Percentiles rank a stretch among this genome's conserved stretches.
Conservation (phyloP, 1,284 basidiomycete genomes). For the Calocybe gambosa region DNA sequence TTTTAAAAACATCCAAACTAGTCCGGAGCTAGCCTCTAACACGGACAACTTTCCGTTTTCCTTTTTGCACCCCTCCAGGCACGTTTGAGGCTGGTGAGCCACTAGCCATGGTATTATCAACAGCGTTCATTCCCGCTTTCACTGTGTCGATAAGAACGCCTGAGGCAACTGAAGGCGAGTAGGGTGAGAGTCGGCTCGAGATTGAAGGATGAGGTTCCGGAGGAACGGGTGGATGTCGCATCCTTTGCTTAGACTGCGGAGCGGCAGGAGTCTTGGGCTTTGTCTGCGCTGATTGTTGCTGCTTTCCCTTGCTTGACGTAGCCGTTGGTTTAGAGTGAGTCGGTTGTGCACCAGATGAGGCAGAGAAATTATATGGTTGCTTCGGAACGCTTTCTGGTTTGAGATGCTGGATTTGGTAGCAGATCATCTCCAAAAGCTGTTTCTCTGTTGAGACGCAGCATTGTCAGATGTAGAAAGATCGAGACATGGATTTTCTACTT, state of each 20-base stretch:
- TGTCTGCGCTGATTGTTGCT: slow-evolving; percentile 22
- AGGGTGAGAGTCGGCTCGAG: slow-evolving; percentile 34
- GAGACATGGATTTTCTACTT: slow-evolving; percentile 27
- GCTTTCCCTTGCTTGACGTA: slow-evolving; percentile 31
- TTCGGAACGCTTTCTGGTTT: slow-evolving; percentile 70
- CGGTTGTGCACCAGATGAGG: slow-evolving; percentile 18
- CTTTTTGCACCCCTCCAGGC: slow-evolving; percentile 49
- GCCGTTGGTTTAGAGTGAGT: slow-evolving; percentile 14
- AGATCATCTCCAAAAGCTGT: slow-evolving; percentile 73
- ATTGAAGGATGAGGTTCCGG: slow-evolving; percentile 35
- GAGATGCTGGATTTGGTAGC: slow-evolving; percentile 65
- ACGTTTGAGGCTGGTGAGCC: slow-evolving; percentile 28
- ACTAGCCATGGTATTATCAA: slow-evolving; percentile 38
- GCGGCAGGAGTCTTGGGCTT: slow-evolving; percentile 33
- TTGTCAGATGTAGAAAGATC: neutral
- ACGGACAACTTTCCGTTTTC: slow-evolving; percentile 74
- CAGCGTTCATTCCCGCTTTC: slow-evolving; percentile 72
- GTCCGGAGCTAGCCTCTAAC: slow-evolving; percentile 50
- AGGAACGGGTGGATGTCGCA: slow-evolving; percentile 31
- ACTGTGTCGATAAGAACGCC: slow-evolving; percentile 73
- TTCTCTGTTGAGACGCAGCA: slow-evolving; percentile 54
- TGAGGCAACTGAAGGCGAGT: slow-evolving; percentile 65
- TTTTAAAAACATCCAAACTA: too few species aligned
- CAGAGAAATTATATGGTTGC: slow-evolving; percentile 49
- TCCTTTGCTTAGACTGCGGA: slow-evolving; percentile 22